Evolutionary conservation across 768 basidiomycete genomes (phyloP), one percentile per base, ranked within the genome.

Genomic region (Hericium erinaceus): DNA sequence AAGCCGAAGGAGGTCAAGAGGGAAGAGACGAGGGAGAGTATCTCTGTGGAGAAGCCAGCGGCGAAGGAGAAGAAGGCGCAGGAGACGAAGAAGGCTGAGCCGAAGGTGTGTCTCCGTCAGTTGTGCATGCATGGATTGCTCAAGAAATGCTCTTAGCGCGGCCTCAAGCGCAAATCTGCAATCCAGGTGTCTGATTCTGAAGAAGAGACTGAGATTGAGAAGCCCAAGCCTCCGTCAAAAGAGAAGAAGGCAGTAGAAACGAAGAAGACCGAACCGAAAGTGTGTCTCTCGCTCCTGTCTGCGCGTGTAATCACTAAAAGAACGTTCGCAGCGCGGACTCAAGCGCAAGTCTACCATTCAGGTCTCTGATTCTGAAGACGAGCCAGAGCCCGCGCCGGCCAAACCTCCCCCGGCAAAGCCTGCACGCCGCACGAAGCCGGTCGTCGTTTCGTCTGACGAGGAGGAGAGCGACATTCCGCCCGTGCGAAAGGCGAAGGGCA

Each of bases 381-480:
- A 68, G 54, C 40, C 44, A 26, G 26, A 39, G 49, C 52, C 64
- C 39, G 37, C 61, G 44, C 52, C 59, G 55, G 39, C 60, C 54
- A 56, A 63, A 24, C 44, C 28, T 18, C 39, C 55, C 5, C 58
- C 44, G 15, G 52, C 59, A 9, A 58, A 60, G 46, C 48, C 58
- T 22, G 33, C 63, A 10, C 64, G 70, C 26, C 74, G 75, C 26
- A 64, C 80, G 40, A 78, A 77, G 64, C 80, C 75, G 52, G 74
- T 74, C 3, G 73, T 77, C 18, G 64, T 85, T 10, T 48, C 83
- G 13, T 87, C 85, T 0, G 87, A 89, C 56, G 81, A 83, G 3
- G 83, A 85, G 24, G 85, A 81, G 15, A 75, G 80, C 0, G 75
- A 76, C 12, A 70, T 67, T 39, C 63, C 70, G 65, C 66, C 73